Evolutionary conservation across 75 land plant species (phyloP).

Genomic region (Cryptomeria japonica): DNA sequence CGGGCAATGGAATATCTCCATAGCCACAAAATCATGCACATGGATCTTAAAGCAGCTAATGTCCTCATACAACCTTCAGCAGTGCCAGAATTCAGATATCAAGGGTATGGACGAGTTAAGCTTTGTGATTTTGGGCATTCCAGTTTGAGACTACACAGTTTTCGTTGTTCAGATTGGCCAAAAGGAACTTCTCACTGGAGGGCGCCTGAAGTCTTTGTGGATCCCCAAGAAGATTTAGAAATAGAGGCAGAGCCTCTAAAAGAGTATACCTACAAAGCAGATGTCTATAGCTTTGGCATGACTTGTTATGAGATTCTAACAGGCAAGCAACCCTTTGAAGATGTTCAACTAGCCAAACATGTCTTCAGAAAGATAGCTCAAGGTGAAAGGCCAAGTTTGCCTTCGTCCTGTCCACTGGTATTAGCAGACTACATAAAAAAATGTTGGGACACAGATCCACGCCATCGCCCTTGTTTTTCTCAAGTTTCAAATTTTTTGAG

Average conservation of each 20-base stretch:
- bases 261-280: constrained; percentile 22
- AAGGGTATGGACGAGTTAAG: constrained; percentile 24
- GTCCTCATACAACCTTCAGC: constrained; percentile 10
- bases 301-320: constrained; percentile 33
- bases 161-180: background rate
- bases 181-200: constrained; percentile 17
- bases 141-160: background rate
- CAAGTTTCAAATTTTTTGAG: constrained; percentile 23
- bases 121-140: constrained; percentile 17
- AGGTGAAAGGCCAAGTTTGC: constrained; percentile 23
- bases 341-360: background rate
- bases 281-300: constrained; percentile 40
- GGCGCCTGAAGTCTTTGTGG: constrained; percentile 31
- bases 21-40: constrained; percentile 8
- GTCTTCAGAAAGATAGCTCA: background rate
- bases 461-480: constrained; percentile 16
- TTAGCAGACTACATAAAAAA: constrained; percentile 17
- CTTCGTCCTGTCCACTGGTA: constrained; percentile 18
- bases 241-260: background rate
- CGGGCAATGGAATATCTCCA: constrained; percentile 24
- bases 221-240: background rate
- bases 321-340: constrained; percentile 28
- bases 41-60: constrained; percentile 17
- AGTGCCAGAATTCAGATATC: background rate
- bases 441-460: constrained; percentile 28